These are phyloP conservation scores for Alnus rubra DNA, from an alignment of 306 rosid species.

Conservation along the genomic window DNA sequence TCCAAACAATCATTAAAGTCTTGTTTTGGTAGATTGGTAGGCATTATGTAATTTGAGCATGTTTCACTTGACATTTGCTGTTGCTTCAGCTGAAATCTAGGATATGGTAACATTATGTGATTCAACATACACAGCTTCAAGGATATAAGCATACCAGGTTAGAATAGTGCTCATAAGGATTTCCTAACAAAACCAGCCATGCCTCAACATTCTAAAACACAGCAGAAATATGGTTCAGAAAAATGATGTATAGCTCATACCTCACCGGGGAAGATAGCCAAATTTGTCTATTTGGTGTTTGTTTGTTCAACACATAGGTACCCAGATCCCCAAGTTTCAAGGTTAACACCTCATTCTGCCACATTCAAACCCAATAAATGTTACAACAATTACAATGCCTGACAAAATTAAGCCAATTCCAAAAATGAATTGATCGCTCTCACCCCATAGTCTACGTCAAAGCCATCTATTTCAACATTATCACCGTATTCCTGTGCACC, in stretches of 20 bases:
- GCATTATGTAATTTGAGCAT: not conserved
- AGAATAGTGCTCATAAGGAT: not conserved
- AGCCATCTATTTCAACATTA: constrained; percentile 67
- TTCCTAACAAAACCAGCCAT: not conserved
- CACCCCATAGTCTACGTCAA: constrained; percentile 93
- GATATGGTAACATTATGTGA: not conserved
- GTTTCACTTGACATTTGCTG: not conserved
- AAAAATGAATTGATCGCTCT: constrained; percentile 31
- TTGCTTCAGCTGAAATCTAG: not conserved
- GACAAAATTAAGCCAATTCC: constrained; percentile 11
- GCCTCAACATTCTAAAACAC: not conserved
- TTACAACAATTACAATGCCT: constrained; percentile 12
- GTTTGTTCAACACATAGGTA: constrained; percentile 83
- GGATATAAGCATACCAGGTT: not conserved
- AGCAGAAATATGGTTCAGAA: not conserved
- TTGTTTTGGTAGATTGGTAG: not conserved
- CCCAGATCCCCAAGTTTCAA: constrained; percentile 72
- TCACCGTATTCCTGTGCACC: constrained; percentile 81
- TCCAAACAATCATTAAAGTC: not conserved
- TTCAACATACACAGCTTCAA: not conserved
- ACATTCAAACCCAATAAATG: constrained; percentile 19
- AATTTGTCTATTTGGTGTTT: constrained; percentile 83
- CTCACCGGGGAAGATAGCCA: constrained; percentile 91
- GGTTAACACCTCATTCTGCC: constrained; percentile 81
- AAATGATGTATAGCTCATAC: constrained; percentile 34